phyloP scores from a whole-genome alignment of 805 yeast species.

The Teunomyces kruisii region DNA sequence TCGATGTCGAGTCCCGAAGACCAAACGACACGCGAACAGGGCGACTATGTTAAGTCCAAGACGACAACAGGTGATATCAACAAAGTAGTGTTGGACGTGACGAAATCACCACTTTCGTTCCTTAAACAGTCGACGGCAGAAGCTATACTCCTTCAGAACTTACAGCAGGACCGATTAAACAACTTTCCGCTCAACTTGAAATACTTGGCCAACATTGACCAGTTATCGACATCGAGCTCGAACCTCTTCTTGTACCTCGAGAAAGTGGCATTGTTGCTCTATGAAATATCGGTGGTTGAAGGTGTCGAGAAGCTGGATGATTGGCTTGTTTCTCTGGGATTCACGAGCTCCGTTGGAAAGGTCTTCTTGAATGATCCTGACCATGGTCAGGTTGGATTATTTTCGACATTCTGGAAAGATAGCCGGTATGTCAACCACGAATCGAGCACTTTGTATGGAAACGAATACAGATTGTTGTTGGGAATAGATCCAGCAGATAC shows the following conservation, averaged over 20 bases:
- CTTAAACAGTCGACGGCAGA: constrained; percentile 20
- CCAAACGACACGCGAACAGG: constrained; percentile 1
- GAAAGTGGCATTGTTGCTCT: constrained; percentile 27
- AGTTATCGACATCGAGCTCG: constrained; percentile 27
- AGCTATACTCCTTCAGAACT: constrained; percentile 26
- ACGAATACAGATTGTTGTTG: constrained; percentile 20
- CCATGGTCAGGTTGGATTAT: constrained; percentile 29
- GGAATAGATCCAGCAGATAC: constrained; percentile 15
- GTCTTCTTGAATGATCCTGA: constrained; percentile 23
- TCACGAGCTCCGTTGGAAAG: constrained; percentile 25
- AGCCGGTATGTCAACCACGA: constrained; percentile 26
- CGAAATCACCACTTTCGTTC: constrained; percentile 5
- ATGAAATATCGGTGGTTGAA: constrained; percentile 26
- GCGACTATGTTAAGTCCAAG: background rate
- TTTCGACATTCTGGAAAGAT: constrained; percentile 38
- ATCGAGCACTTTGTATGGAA: constrained; percentile 13
- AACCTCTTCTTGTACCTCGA: constrained; percentile 34
- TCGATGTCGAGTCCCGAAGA: constrained; percentile 23
- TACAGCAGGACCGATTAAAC: constrained; percentile 20
- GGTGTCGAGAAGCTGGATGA: constrained; percentile 12
- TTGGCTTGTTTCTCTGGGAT: constrained; percentile 25
- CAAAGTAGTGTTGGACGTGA: constrained; percentile 5
- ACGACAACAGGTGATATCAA: background rate
- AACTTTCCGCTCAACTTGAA: constrained; percentile 36
- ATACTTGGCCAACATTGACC: constrained; percentile 37